Base-by-base conservation (phyloP, 768 basidiomycete species). In the Boletus insuetus region DNA sequence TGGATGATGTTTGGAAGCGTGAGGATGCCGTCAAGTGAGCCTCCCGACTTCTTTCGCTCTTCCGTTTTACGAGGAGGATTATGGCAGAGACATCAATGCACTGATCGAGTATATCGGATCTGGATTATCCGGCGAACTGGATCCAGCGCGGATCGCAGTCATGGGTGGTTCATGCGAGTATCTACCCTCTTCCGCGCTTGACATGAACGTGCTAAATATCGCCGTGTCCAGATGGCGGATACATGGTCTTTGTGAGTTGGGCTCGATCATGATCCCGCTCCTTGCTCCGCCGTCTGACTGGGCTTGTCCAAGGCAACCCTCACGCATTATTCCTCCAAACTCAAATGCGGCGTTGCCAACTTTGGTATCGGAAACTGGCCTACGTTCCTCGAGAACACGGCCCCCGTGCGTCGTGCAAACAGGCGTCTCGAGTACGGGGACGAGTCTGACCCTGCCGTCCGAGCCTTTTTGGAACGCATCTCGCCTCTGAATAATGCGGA, bases 351-450 rank as follows among this genome's bases (percentile, higher is more conserved):
- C 2, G 56, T 78, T 14, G 73, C 74, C 34, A 73, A 76, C 56
- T 78, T 71, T 54, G 76, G 75, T 12, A 69, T 78, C 22, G 64
- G 62, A 22, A 72, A 77, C 53, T 77, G 72, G 68, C 64, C 70
- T 12, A 74, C 73, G 1, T 77, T 77, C 58, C 72, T 77, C n/a
- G 64, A 75, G 56, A 74, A 76, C 43, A 77, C 75, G 3, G 75
- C 75, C 17, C 55, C 71, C 0, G 60, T 66, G 24, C 69, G 75
- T 19, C 74, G 67, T 26, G 72, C 69, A 17, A 60, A 64, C 49
- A 62, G 75, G 35, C 69, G 76, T 32, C 68, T 62, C 35, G 74
- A 77, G 53, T 77, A 77, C 53, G 76, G 76, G 6, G 76, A 78
- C 53, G 76, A 77, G 49, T 63, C 72, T 9, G 60, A 72, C 37